A percentile compares a stretch with the other conserved stretches of the same genome.
phyloP scores from a whole-genome alignment of 1,284 basidiomycete species.

The Cryptococcus sp. region DNA sequence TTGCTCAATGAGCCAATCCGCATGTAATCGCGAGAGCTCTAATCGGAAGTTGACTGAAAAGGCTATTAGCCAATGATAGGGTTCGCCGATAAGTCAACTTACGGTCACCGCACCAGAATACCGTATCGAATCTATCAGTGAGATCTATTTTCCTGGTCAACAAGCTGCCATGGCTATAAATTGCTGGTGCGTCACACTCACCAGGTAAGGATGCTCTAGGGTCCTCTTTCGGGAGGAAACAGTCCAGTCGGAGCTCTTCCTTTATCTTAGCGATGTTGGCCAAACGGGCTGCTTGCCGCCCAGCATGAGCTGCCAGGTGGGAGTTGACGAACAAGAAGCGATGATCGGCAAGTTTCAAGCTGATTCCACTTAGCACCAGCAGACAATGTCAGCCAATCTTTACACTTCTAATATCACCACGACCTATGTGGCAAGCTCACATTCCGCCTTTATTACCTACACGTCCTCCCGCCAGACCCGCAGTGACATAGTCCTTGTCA shows the following conservation, averaged over 20 bases:
- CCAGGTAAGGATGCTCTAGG: conserved; percentile 26
- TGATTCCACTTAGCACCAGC: conserved; percentile 50
- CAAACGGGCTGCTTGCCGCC: conserved; percentile 45
- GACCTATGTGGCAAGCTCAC: conserved; percentile 21
- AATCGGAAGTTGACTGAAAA: conserved; percentile 56
- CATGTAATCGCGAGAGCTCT: conserved; percentile 57
- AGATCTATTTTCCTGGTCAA: conserved; percentile 44
- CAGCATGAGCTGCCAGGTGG: conserved; percentile 58
- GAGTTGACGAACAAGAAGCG: conserved; percentile 60
- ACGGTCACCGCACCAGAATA: conserved; percentile 58
- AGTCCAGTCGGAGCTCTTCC: conserved; percentile 57
- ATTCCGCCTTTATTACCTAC: conserved; percentile 59
- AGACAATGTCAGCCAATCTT: too few species aligned
- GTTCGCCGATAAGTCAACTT: conserved; percentile 11
- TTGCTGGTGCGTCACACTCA: conserved; percentile 2
- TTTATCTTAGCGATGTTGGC: conserved; percentile 57
- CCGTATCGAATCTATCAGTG: conserved; percentile 58
- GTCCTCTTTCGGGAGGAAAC: conserved; percentile 54
- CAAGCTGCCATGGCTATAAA: background rate
- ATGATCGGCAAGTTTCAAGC: conserved; percentile 56
- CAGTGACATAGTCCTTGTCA: conserved; percentile 58
- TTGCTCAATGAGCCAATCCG: conserved; percentile 59
- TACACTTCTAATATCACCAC: too few species aligned
- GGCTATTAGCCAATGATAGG: background rate
- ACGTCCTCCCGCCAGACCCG: conserved; percentile 58